Evolutionary conservation across 129 eudicot species (phyloP).

Genomic region (Silybum marianum): DNA sequence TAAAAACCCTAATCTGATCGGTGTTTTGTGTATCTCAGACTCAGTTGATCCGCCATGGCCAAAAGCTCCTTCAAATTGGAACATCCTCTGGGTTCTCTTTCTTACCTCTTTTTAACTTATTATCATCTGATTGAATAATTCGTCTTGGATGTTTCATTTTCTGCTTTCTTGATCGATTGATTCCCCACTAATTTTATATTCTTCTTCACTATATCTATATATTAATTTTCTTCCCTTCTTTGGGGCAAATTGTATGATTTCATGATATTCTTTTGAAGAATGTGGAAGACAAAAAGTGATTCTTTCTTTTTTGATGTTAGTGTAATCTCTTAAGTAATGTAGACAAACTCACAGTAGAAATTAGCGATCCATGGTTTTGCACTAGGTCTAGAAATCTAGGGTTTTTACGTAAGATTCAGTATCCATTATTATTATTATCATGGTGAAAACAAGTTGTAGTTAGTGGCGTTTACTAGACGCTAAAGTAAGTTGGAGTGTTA

Average conservation of each 20-base stretch:
- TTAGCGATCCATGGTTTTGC: neutral
- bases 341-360: neutral
- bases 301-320: neutral
- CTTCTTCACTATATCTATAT: neutral
- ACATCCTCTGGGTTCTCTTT: constrained; percentile 76
- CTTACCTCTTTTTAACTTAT: neutral
- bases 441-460: neutral
- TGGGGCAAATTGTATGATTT: neutral
- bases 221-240: neutral
- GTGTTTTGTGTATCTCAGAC: neutral
- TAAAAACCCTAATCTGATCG: constrained; percentile 34
- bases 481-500: too few relatives aligned
- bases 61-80: constrained; percentile 88
- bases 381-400: neutral
- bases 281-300: neutral
- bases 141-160: neutral
- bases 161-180: constrained; percentile 1
- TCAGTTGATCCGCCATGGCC: constrained; percentile 51
- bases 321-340: neutral
- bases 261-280: neutral
- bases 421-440: too few relatives aligned
- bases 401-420: neutral
- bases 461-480: neutral
- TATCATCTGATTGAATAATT: neutral
- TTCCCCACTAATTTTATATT: neutral